phyloP scores from a whole-genome alignment of 164 flowering plant species.

The Vitis amurensis region DNA sequence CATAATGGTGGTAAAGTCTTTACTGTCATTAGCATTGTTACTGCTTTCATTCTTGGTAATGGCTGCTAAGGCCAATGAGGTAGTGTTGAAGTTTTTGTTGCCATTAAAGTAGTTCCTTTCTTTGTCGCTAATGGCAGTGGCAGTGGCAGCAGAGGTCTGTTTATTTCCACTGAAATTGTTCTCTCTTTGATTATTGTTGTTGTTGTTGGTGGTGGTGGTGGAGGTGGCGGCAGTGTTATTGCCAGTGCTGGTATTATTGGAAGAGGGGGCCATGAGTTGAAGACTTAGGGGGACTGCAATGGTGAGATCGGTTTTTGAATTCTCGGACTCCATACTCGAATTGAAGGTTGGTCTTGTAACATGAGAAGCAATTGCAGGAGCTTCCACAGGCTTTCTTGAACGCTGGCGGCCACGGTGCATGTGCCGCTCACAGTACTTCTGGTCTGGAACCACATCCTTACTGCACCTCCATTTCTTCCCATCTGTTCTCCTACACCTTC shows the following conservation, averaged over 20 bases:
- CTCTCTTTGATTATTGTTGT: background rate
- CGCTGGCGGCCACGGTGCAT: slow-evolving; percentile 36
- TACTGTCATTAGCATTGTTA: too few relatives aligned
- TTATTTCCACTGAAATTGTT: background rate
- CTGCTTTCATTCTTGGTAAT: too few relatives aligned
- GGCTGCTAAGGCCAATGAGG: too few relatives aligned
- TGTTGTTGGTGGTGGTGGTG: slow-evolving; percentile 1
- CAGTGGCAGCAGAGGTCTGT: too few relatives aligned
- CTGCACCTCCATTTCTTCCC: slow-evolving; percentile 44
- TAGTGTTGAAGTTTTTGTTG: too few relatives aligned
- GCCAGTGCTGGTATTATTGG: background rate
- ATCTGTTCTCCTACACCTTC: slow-evolving; percentile 41
- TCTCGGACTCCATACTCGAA: background rate
- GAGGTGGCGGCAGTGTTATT: slow-evolving; percentile 1
- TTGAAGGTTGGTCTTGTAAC: background rate
- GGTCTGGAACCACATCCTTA: slow-evolving; percentile 19
- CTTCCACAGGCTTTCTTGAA: slow-evolving; percentile 50
- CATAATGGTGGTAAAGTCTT: too few relatives aligned
- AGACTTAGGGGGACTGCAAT: slow-evolving; percentile 20
- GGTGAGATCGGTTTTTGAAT: slow-evolving; percentile 20
- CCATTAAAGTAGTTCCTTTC: too few relatives aligned
- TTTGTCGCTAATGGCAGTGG: too few relatives aligned
- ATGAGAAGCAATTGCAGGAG: slow-evolving; percentile 9
- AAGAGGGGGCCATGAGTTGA: slow-evolving; percentile 18
- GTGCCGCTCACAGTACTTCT: slow-evolving; percentile 40